Base-by-base conservation (phyloP, 2,329 filamentous ascomycete species). In the Echinosphaeria canescens region DNA sequence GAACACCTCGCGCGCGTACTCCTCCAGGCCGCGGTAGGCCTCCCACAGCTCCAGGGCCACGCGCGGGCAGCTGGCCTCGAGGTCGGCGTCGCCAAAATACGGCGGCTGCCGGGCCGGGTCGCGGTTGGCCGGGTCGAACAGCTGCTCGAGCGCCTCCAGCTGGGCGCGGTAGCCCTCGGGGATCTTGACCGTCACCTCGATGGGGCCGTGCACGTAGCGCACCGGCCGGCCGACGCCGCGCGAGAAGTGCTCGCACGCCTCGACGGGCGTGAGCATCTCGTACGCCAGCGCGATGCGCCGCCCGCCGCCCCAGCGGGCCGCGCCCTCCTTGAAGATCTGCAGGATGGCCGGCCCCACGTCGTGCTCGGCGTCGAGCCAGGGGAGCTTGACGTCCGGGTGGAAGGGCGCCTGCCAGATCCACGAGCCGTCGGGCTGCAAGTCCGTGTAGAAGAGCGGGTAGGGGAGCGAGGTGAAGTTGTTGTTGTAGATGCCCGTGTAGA, bases 401-500 rank as follows among this genome's bases (percentile, higher is more conserved):
- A 95, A 95, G 1, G 88, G 88, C 2, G 85, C 85, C 42, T 81
- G 72, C 88, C 88, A 95, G 31, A 74, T 56, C 45, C 93, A 93
- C 28, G 76, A 82, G 12, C 80, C 82, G 39, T 93, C 81, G 2
- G 59, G 48, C 48, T 81, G 72, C 25, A 91, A 55, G 34, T 90
- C 81, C 76, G 93, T 91, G 51, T 84, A 88, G 54, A 95, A 95
- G 4, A 95, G 61, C 2, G 88, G 88, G 43, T 92, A 95, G 2
- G 70, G 71, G 17, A 93, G 60, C 25, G 79, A 88, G 16, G 85
- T 95, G 51, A 95, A 98, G 47, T 98, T 95, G 52, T 95, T 95
- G 59, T 95, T 92, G 59, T 95, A 98, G 40, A 93, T 93, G 31
- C 85, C 88, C 8, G 84, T 81, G 49, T 93, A 93, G 36, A 93